Evolutionary conservation across 2,329 filamentous ascomycete species (phyloP).

Genomic region (Elsinoe batatas): DNA sequence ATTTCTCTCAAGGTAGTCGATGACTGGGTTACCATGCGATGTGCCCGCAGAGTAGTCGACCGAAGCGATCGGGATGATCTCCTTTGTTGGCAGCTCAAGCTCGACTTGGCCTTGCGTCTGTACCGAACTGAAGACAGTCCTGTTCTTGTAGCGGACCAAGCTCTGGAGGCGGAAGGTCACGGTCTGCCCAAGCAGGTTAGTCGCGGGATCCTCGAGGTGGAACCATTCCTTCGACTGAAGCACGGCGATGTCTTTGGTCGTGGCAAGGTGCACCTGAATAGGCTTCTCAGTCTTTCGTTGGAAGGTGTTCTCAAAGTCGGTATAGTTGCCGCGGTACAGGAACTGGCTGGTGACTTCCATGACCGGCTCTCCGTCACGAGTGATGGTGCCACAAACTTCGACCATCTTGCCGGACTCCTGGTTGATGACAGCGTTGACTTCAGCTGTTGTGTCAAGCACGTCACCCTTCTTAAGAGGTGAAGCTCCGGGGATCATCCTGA

Average conservation of each 20-base stretch:
- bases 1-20: conserved; percentile 89
- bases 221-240: conserved; percentile 98
- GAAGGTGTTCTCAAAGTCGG: conserved; percentile 96
- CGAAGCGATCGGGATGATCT: conserved; percentile 92
- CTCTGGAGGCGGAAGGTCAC: conserved; percentile 92
- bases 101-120: conserved; percentile 88
- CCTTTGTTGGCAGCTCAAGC: conserved; percentile 89
- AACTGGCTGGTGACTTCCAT: conserved; percentile 99
- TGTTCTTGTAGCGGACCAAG: conserved; percentile 88
- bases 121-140: conserved; percentile 79
- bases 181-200: conserved; percentile 84
- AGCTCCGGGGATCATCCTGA: conserved; percentile 95
- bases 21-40: conserved; percentile 91
- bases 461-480: conserved; percentile 94
- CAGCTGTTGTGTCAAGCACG: conserved; percentile 80
- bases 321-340: conserved; percentile 86
- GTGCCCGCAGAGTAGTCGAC: conserved; percentile 88
- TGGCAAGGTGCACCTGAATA: conserved; percentile 81
- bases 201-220: conserved; percentile 70
- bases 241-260: conserved; percentile 84
- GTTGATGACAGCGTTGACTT: conserved; percentile 96
- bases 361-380: conserved; percentile 68
- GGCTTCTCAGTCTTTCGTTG: conserved; percentile 93
- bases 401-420: conserved; percentile 99
- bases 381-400: conserved; percentile 96